A percentile compares a stretch with the other conserved stretches of the same genome.
Conservation (phyloP, 164 flowering plant species). For the Malania oleifera region DNA sequence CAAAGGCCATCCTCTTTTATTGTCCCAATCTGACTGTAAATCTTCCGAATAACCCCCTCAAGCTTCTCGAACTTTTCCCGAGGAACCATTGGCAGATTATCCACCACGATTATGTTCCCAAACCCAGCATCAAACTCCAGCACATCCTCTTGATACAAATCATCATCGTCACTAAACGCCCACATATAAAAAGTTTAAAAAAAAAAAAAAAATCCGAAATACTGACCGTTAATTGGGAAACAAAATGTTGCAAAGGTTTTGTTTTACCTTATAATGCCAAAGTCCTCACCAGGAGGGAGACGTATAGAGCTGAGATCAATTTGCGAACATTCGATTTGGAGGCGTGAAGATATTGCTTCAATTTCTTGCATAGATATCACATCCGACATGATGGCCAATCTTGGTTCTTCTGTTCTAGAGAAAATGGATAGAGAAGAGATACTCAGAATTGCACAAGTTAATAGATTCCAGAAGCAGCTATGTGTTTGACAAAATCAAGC, state of each 20-base stretch:
- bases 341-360: conserved; percentile 29
- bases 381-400: conserved; percentile 51
- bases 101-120: conserved; percentile 75
- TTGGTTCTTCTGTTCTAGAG: too few species aligned
- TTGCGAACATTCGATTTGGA: conserved; percentile 40
- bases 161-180: conserved; percentile 77
- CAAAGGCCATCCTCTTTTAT: conserved; percentile 80
- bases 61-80: conserved; percentile 81
- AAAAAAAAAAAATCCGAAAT: neutral
- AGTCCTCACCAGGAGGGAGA: conserved; percentile 70
- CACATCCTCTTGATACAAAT: conserved; percentile 46
- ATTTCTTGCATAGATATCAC: conserved; percentile 33
- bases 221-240: too few species aligned
- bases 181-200: too few species aligned
- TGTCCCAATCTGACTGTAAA: conserved; percentile 72
- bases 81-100: conserved; percentile 83
- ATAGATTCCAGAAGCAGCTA: too few species aligned
- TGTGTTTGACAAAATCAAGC: too few species aligned
- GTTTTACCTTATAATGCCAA: conserved; percentile 61
- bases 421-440: too few species aligned
- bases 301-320: conserved; percentile 48
- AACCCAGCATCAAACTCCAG: conserved; percentile 61
- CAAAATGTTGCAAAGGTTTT: too few species aligned
- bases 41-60: conserved; percentile 75
- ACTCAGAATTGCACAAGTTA: too few species aligned